These are phyloP conservation scores for Debaryomycetaceae sp. DNA, from an alignment of 1,139 yeast genomes.

Conservation along the genomic window DNA sequence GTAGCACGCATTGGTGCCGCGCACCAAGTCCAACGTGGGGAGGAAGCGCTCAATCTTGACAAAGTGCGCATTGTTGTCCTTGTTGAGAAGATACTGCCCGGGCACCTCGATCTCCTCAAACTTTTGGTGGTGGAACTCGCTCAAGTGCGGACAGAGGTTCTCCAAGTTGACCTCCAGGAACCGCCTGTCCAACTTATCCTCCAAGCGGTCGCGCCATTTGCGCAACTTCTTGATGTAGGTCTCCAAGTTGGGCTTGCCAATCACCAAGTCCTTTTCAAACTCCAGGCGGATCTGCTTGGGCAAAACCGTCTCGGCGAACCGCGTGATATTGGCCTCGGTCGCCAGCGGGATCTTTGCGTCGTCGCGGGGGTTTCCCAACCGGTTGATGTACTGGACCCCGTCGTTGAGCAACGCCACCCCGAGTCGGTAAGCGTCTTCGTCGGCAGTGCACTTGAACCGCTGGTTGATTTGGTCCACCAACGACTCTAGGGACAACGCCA, in stretches of 20 bases:
- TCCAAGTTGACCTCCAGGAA: constrained; percentile 78
- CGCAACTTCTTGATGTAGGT: constrained; percentile 78
- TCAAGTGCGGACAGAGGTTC: constrained; percentile 87
- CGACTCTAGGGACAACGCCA: constrained; percentile 90
- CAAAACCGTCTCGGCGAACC: constrained; percentile 89
- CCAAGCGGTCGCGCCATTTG: constrained; percentile 90
- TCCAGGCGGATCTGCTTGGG: constrained; percentile 89
- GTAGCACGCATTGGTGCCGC: constrained; percentile 92
- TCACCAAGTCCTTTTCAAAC: constrained; percentile 87
- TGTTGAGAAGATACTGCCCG: constrained; percentile 84
- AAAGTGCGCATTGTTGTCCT: constrained; percentile 83
- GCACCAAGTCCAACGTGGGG: constrained; percentile 81
- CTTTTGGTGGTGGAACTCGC: constrained; percentile 96
- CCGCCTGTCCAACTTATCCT: constrained; percentile 83
- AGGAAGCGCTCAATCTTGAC: constrained; percentile 89
- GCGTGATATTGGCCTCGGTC: constrained; percentile 82
- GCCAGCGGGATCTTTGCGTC: constrained; percentile 88
- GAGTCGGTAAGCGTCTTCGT: constrained; percentile 92
- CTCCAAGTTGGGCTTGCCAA: constrained; percentile 84
- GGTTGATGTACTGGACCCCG: constrained; percentile 83
- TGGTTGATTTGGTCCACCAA: constrained; percentile 93
- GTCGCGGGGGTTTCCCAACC: constrained; percentile 80
- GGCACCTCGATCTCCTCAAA: constrained; percentile 98
- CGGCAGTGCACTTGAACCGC: constrained; percentile 89
- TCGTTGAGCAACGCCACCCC: constrained; percentile 91